A percentile compares a stretch with the other conserved stretches of the same genome.
Conservation (phyloP, 441 rosid genomes). For the Viola pubescens region DNA sequence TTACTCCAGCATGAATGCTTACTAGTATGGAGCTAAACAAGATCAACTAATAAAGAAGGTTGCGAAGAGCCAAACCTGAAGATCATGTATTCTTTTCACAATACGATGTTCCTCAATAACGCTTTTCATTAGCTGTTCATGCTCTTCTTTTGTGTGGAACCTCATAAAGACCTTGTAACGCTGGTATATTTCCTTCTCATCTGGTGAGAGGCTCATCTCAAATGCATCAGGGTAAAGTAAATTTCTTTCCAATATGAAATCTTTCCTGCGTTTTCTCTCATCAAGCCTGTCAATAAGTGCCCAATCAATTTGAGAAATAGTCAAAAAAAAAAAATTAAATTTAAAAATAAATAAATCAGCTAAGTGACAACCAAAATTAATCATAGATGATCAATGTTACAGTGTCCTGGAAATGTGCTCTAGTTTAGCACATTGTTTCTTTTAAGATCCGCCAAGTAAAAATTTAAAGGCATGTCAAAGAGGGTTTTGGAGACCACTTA, state of each 20-base stretch:
- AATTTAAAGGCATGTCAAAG: too few relatives aligned
- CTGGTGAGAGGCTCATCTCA: conserved; percentile 60
- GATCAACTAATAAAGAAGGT: conserved; percentile 2
- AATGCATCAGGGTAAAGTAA: conserved; percentile 62
- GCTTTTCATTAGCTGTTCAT: conserved; percentile 57
- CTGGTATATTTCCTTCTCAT: conserved; percentile 60
- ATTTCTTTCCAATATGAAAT: conserved; percentile 81
- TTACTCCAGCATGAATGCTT: background rate
- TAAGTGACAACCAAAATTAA: background rate
- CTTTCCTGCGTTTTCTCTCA: conserved; percentile 88
- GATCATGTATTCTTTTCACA: conserved; percentile 66
- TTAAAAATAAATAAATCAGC: too few relatives aligned
- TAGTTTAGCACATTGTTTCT: background rate
- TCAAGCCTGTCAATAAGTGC: conserved; percentile 60
- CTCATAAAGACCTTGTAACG: conserved; percentile 71
- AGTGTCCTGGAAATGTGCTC: background rate
- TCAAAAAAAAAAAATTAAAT: conserved; percentile 5
- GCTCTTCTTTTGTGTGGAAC: conserved; percentile 86
- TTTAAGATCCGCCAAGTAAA: too few relatives aligned
- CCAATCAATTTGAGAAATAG: background rate
- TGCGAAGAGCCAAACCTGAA: conserved; percentile 55
- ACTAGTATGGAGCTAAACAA: background rate
- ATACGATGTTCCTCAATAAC: conserved; percentile 64
- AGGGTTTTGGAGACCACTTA: background rate
- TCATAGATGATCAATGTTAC: background rate